Conservation (phyloP, 208 protist genomes). For the Trypanosoma avium region DNA sequence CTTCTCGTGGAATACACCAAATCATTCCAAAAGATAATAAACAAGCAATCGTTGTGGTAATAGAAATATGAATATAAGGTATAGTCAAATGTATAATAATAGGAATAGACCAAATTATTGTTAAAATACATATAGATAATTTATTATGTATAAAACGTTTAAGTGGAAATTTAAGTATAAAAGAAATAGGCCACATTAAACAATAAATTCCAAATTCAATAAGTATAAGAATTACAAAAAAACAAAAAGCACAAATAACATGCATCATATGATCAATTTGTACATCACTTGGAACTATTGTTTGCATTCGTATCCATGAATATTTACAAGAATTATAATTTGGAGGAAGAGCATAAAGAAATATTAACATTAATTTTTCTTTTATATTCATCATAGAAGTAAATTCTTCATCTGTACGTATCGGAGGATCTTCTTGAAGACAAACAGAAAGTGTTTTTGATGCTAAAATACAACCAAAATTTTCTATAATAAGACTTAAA, state of each 20-base stretch:
- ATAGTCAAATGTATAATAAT: constrained; percentile 33
- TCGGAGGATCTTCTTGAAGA: constrained; percentile 34
- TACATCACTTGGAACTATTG: constrained; percentile 41
- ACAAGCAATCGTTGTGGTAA: constrained; percentile 35
- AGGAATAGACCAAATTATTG: constrained; percentile 43
- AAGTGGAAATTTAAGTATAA: background rate
- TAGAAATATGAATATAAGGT: constrained; percentile 46
- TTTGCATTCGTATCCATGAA: constrained; percentile 69
- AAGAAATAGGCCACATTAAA: constrained; percentile 14
- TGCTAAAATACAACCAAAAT: constrained; percentile 32
- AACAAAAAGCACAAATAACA: constrained; percentile 42
- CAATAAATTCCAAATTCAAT: constrained; percentile 13
- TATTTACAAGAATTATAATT: constrained; percentile 56
- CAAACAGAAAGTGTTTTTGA: constrained; percentile 43
- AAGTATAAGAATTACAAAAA: constrained; percentile 33
- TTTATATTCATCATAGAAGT: constrained; percentile 53
- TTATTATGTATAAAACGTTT: background rate
- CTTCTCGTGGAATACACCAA: constrained; percentile 43
- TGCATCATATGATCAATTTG: constrained; percentile 52
- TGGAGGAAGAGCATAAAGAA: constrained; percentile 52
- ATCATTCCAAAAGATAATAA: constrained; percentile 29
- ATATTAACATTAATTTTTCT: constrained; percentile 55
- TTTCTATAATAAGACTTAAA: constrained; percentile 38
- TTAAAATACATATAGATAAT: constrained; percentile 17
- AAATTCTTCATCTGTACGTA: constrained; percentile 41